Conservation (phyloP, 2,329 filamentous ascomycete species). For the Aureobasidium lini region DNA sequence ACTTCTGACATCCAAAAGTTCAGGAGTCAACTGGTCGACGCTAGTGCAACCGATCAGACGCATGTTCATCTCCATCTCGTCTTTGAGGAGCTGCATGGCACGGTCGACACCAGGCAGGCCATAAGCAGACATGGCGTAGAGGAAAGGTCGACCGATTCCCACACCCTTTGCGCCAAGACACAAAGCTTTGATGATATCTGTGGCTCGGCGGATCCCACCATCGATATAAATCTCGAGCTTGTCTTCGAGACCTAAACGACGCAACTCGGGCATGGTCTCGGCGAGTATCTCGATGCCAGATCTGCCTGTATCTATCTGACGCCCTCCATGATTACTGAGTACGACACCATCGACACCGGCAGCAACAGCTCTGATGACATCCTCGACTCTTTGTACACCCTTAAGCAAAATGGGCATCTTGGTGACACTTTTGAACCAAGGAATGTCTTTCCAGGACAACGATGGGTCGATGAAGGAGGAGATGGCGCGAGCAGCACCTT, state of each 20-base stretch:
- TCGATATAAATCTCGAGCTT: constrained; percentile 78
- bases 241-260: constrained; percentile 63
- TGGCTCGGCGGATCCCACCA: constrained; percentile 80
- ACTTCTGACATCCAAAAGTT: constrained; percentile 69
- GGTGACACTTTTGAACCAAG: constrained; percentile 87
- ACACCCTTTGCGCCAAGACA: constrained; percentile 88
- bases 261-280: constrained; percentile 84
- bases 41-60: constrained; percentile 73
- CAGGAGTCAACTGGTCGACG: constrained; percentile 71
- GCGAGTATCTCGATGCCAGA: constrained; percentile 85
- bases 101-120: constrained; percentile 79
- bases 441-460: constrained; percentile 78
- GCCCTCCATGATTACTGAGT: constrained; percentile 93
- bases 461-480: constrained; percentile 93
- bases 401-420: constrained; percentile 94
- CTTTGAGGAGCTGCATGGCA: constrained; percentile 85
- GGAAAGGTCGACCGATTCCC: constrained; percentile 87
- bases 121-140: constrained; percentile 94
- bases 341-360: constrained; percentile 82
- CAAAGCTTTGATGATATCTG: constrained; percentile 91
- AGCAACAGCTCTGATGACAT: constrained; percentile 70
- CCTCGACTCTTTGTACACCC: constrained; percentile 92
- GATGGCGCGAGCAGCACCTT: constrained; percentile 91
- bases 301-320: too few relatives aligned
- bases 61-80: constrained; percentile 99